Evolutionary conservation across 2,329 filamentous ascomycete species (phyloP).

Genomic region (Chrysoporthe austroafricana): DNA sequence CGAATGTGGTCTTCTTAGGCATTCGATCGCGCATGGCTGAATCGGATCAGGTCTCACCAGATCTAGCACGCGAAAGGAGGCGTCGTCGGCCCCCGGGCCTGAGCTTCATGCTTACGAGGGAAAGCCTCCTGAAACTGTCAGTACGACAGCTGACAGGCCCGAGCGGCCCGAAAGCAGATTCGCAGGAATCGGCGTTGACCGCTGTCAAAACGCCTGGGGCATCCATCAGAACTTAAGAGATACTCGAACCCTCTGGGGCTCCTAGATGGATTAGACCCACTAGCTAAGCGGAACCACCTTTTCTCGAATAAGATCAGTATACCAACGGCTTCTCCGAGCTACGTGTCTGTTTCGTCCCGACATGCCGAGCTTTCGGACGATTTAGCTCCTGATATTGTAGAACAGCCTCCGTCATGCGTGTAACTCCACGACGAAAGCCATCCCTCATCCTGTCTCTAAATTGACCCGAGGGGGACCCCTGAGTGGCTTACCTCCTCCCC

Average conservation of each 20-base stretch:
- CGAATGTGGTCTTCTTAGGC: constrained; percentile 26
- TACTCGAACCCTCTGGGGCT: not conserved
- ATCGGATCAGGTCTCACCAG: constrained; percentile 28
- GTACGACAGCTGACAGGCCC: constrained; percentile 18
- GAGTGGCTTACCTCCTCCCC: not conserved
- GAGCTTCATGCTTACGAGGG: not conserved
- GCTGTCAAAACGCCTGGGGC: not conserved
- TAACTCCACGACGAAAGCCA: not conserved
- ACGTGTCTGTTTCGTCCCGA: not conserved
- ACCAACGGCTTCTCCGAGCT: constrained; percentile 1
- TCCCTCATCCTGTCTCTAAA: not conserved
- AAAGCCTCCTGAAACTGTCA: not conserved
- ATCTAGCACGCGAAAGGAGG: constrained; percentile 21
- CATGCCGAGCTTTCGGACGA: constrained; percentile 3
- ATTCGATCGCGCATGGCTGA: constrained; percentile 28
- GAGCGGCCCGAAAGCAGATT: constrained; percentile 13
- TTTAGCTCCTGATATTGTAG: constrained; percentile 8
- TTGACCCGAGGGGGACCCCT: not conserved
- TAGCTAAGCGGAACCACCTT: not conserved
- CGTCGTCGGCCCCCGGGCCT: not conserved
- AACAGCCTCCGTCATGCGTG: constrained; percentile 12
- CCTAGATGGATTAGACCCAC: not conserved
- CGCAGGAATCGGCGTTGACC: not conserved
- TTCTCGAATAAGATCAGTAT: not conserved
- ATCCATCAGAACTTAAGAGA: not conserved